A percentile compares a stretch with the other conserved stretches of the same genome.
Conservation (phyloP, 2,329 filamentous ascomycete genomes). For the Fusarium nurragi region DNA sequence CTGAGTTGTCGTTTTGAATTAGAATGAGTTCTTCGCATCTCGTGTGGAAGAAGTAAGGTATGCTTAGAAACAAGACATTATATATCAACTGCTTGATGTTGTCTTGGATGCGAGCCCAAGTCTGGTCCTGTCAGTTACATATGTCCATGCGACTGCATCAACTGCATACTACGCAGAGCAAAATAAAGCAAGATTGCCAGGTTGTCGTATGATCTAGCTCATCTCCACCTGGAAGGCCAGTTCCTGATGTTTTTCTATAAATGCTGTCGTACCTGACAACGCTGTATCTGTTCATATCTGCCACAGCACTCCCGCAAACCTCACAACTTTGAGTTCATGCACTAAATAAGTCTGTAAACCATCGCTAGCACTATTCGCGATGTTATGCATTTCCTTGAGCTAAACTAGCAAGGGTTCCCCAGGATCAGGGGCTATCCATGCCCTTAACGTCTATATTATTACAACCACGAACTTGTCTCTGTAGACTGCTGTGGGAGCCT, state of each 20-base stretch:
- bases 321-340: not conserved
- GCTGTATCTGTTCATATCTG: not conserved
- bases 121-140: not conserved
- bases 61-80: not conserved
- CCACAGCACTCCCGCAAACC: not conserved
- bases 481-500: not conserved
- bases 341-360: not conserved
- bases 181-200: not conserved
- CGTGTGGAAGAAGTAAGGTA: not conserved
- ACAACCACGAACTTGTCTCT: not conserved
- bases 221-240: not conserved
- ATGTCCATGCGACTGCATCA: not conserved
- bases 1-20: not conserved
- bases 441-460: not conserved
- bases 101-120: not conserved
- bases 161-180: not conserved
- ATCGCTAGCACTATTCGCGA: not conserved
- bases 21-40: not conserved
- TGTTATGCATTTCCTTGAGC: slow-evolving; percentile 4
- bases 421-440: slow-evolving; percentile 1
- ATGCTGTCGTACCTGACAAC: not conserved
- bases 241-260: not conserved
- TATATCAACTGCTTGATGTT: not conserved
- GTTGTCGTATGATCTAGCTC: slow-evolving; percentile 1
- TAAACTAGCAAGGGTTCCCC: slow-evolving; percentile 9